phyloP scores from a whole-genome alignment of 2,329 filamentous ascomycete species.

The Capronia americana region DNA sequence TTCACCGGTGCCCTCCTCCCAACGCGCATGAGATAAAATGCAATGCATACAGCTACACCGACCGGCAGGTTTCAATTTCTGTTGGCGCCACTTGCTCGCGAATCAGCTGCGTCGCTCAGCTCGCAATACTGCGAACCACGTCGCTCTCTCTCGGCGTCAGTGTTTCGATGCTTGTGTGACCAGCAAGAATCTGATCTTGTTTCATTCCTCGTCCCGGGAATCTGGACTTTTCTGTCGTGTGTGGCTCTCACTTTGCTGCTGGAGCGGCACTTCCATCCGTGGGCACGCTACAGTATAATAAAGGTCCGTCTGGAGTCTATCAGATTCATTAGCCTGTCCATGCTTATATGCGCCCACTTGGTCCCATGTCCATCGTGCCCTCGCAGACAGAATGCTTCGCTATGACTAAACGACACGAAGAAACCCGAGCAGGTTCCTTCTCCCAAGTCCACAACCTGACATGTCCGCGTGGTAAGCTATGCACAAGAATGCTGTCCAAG shows the following conservation, averaged over 20 bases:
- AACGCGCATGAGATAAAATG: background rate
- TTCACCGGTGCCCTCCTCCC: background rate
- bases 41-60: background rate
- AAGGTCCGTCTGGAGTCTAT: background rate
- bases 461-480: background rate
- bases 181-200: background rate
- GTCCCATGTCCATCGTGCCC: slow-evolving; percentile 3
- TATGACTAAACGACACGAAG: background rate
- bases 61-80: background rate
- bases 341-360: background rate
- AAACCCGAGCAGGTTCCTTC: background rate
- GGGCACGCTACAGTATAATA: background rate
- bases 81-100: background rate
- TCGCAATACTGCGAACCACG: background rate
- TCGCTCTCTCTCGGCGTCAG: background rate
- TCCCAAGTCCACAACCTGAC: background rate
- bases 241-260: background rate
- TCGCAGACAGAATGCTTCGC: slow-evolving; percentile 10
- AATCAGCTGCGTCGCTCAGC: background rate
- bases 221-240: background rate
- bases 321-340: slow-evolving; percentile 1
- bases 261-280: background rate
- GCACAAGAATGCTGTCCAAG: background rate
- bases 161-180: background rate
- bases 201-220: background rate